These are phyloP conservation scores for Apiospora malaysiana DNA, from an alignment of 2,329 filamentous ascomycete genomes.

Conservation along the genomic window DNA sequence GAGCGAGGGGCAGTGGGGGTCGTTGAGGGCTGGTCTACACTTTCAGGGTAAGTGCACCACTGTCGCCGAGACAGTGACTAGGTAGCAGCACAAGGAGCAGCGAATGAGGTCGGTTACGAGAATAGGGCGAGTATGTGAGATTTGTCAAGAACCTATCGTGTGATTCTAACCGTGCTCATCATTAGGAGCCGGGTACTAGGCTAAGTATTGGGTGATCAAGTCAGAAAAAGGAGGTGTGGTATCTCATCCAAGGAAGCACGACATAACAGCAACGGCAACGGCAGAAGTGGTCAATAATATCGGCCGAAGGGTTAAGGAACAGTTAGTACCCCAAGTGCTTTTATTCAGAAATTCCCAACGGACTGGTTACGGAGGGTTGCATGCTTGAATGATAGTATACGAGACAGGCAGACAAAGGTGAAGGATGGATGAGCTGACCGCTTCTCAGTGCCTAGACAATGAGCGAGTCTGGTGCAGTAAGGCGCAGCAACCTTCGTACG, in stretches of 20 bases:
- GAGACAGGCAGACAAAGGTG: constrained; percentile 12
- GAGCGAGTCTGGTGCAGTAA: constrained; percentile 6
- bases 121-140: neutral
- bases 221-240: neutral
- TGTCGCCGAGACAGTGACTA: neutral
- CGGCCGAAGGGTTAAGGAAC: neutral
- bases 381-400: neutral
- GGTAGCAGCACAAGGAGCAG: neutral
- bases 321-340: neutral
- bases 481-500: neutral
- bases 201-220: neutral
- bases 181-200: neutral
- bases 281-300: neutral
- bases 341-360: neutral
- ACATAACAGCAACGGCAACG: neutral
- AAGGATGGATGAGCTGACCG: neutral
- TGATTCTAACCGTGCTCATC: neutral
- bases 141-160: neutral
- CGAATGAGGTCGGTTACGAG: neutral
- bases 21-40: too few species aligned
- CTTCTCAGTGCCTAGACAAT: neutral
- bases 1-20: neutral
- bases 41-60: neutral
- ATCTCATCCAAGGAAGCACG: neutral
- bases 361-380: neutral